Conservation (phyloP, 345 rosid genomes). For the Nephelium lappaceum region DNA sequence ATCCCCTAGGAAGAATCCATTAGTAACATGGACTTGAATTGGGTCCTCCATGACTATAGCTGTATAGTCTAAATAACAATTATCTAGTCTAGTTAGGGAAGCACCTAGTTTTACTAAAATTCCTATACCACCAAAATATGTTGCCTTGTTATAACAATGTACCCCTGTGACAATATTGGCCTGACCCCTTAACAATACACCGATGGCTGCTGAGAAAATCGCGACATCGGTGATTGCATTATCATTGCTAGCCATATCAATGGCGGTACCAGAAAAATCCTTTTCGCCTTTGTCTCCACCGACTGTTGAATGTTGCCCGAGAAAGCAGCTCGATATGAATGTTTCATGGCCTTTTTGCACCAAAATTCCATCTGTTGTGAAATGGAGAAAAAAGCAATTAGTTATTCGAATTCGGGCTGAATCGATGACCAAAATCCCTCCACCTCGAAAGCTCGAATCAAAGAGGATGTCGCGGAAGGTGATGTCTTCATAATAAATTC, state of each 20-base stretch:
- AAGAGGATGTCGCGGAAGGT: constrained; percentile 64
- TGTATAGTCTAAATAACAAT: constrained; percentile 72
- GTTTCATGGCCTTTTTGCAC: constrained; percentile 73
- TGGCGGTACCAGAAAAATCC: constrained; percentile 55
- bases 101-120: constrained; percentile 46
- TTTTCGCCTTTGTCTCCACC: constrained; percentile 61
- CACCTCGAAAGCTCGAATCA: constrained; percentile 67
- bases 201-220: constrained; percentile 68
- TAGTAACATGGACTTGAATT: constrained; percentile 61
- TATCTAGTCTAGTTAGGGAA: constrained; percentile 55
- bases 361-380: constrained; percentile 64
- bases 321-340: constrained; percentile 53
- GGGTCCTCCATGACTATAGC: constrained; percentile 65
- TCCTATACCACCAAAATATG: constrained; percentile 64
- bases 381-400: constrained; percentile 66
- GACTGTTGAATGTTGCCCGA: constrained; percentile 61
- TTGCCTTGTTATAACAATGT: constrained; percentile 79
- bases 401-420: constrained; percentile 57
- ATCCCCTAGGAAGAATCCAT: constrained; percentile 67
- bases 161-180: constrained; percentile 71
- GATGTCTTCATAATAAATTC: constrained; percentile 54
- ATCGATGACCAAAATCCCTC: constrained; percentile 53
- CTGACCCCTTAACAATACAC: constrained; percentile 50
- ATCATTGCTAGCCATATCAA: constrained; percentile 61
- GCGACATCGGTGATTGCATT: constrained; percentile 60